These are phyloP conservation scores for Aspergillus sp. DNA, from an alignment of 2,329 filamentous ascomycete genomes.

Conservation along the genomic window DNA sequence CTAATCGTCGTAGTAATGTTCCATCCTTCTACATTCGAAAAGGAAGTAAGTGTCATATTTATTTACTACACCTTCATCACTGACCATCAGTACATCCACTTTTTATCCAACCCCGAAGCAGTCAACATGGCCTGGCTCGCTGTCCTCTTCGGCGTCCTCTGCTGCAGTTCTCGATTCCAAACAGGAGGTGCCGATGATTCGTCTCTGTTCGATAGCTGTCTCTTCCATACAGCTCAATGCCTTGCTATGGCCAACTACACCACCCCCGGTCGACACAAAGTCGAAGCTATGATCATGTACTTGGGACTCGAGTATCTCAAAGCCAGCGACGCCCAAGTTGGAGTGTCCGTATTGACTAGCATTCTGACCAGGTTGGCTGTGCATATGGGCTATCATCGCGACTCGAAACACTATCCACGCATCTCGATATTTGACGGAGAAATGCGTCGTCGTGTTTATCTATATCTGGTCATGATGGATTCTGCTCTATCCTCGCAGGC, in stretches of 20 bases:
- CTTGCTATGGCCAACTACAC: neutral
- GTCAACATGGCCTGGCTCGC: too few species aligned
- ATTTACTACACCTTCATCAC: too few species aligned
- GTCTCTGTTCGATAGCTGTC: too few species aligned
- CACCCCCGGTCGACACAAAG: neutral
- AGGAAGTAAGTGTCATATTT: too few species aligned
- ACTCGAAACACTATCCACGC: neutral
- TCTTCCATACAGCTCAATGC: neutral
- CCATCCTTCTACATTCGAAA: too few species aligned
- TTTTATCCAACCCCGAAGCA: too few species aligned
- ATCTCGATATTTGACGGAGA: neutral
- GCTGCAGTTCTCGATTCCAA: too few species aligned
- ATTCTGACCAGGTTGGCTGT: neutral
- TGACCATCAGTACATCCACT: too few species aligned
- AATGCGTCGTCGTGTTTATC: neutral
- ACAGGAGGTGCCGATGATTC: too few species aligned
- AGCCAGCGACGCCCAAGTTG: neutral
- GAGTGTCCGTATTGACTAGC: neutral
- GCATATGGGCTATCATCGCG: neutral
- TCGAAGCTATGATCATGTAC: neutral
- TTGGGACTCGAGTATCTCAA: neutral
- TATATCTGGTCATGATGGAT: neutral
- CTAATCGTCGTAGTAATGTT: too few species aligned
- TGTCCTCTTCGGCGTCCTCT: too few species aligned
- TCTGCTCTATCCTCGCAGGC: neutral